Evolutionary conservation across 2,329 filamentous ascomycete species (phyloP).

Genomic region (Zasmidium citrigriseum): DNA sequence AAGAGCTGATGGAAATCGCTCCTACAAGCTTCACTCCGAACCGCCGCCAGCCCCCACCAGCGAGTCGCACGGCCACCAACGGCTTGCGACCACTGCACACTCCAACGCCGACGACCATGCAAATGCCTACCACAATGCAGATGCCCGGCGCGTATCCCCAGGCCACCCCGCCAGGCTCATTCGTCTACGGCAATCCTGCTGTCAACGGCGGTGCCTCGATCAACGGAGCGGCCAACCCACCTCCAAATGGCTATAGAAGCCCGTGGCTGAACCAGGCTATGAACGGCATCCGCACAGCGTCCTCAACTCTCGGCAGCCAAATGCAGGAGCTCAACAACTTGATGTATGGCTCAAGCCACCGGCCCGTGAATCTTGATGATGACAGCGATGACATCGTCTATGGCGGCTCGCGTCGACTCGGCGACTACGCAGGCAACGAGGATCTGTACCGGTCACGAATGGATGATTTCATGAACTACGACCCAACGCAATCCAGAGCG

Average conservation of each 20-base stretch:
- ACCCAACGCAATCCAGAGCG: conserved; percentile 58
- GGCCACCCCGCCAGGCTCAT: neutral
- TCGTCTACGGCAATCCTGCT: neutral
- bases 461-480: conserved; percentile 32
- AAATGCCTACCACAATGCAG: conserved; percentile 7
- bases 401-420: conserved; percentile 21
- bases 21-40: conserved; percentile 27
- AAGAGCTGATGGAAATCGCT: conserved; percentile 30
- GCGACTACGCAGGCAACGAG: conserved; percentile 27
- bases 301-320: conserved; percentile 5
- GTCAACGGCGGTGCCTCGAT: neutral
- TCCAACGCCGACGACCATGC: conserved; percentile 4
- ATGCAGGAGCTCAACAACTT: conserved; percentile 24
- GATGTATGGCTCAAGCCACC: conserved; percentile 17
- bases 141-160: conserved; percentile 28
- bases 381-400: conserved; percentile 30
- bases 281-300: conserved; percentile 9
- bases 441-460: conserved; percentile 28
- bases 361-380: conserved; percentile 18
- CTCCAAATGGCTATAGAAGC: neutral
- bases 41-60: conserved; percentile 6
- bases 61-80: neutral
- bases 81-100: conserved; percentile 10
- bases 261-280: conserved; percentile 2
- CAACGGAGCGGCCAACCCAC: no score